Conservation (phyloP, 73 alveolate species). For the Symbiodinium pilosum region DNA sequence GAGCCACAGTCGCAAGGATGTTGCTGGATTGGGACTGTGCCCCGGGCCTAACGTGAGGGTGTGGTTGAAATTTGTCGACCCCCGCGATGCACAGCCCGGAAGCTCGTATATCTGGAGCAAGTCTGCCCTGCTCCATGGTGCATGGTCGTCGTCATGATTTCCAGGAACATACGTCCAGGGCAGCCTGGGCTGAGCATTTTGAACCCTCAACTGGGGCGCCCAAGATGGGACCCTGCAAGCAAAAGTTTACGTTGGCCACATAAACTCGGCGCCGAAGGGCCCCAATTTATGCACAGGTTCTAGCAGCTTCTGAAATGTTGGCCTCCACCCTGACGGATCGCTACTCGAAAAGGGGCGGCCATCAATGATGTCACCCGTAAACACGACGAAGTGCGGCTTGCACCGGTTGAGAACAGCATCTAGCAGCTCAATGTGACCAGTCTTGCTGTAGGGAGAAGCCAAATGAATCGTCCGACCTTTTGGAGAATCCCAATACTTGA, state of each 20-base stretch:
- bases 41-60: conserved; percentile 17
- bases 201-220: no score
- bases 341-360: not conserved
- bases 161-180: conserved; percentile 93
- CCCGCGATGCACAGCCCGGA: conserved; percentile 84
- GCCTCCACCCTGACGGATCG: not conserved
- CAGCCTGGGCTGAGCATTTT: conserved; percentile 9
- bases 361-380: conserved; percentile 71
- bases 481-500: conserved; percentile 25
- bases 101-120: conserved; percentile 45
- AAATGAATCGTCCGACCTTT: not conserved
- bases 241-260: not conserved
- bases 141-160: conserved; percentile 76
- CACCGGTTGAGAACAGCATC: not conserved
- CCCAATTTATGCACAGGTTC: not conserved
- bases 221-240: no score
- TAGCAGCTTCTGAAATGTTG: not conserved
- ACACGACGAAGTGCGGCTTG: conserved; percentile 63
- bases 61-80: conserved; percentile 63
- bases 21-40: not conserved
- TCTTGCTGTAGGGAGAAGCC: not conserved
- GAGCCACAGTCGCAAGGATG: conserved; percentile 72
- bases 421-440: not conserved
- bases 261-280: not conserved
- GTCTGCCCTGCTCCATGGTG: conserved; percentile 75